phyloP scores from a whole-genome alignment of 140 eudicot genomes.

The Oenanthe javanica region DNA sequence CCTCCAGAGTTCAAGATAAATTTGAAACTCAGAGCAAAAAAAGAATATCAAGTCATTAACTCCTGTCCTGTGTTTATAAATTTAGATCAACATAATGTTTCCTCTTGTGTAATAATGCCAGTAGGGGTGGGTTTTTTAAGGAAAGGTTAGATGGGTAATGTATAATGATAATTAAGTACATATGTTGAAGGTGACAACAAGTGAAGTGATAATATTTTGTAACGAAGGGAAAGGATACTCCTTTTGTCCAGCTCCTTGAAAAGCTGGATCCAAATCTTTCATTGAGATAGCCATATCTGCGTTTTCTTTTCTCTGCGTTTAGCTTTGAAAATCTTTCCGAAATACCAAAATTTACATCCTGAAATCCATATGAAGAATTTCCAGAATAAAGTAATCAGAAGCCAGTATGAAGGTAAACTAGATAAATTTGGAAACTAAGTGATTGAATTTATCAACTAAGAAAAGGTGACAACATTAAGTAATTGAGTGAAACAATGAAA shows the following conservation, averaged over 20 bases:
- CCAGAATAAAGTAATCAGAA: background rate
- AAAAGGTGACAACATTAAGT: background rate
- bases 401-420: background rate
- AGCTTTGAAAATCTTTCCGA: constrained; percentile 17
- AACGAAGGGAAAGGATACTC: constrained; percentile 61
- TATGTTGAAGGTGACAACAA: background rate
- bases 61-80: background rate
- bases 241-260: constrained; percentile 94
- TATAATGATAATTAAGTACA: background rate
- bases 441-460: background rate
- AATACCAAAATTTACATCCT: constrained; percentile 21
- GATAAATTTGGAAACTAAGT: background rate
- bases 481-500: background rate
- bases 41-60: background rate
- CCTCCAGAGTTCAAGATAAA: constrained; percentile 8
- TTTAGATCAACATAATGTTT: background rate
- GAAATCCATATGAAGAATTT: constrained; percentile 20
- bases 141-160: background rate
- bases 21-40: background rate
- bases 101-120: background rate
- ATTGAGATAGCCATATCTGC: constrained; percentile 74
- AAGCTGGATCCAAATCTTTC: constrained; percentile 94
- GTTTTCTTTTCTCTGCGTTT: constrained; percentile 10
- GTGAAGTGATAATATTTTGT: background rate
- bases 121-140: background rate